A percentile compares a stretch with the other conserved stretches of the same genome.
Conservation (phyloP, 306 rosid genomes). For the Argentina anserina region DNA sequence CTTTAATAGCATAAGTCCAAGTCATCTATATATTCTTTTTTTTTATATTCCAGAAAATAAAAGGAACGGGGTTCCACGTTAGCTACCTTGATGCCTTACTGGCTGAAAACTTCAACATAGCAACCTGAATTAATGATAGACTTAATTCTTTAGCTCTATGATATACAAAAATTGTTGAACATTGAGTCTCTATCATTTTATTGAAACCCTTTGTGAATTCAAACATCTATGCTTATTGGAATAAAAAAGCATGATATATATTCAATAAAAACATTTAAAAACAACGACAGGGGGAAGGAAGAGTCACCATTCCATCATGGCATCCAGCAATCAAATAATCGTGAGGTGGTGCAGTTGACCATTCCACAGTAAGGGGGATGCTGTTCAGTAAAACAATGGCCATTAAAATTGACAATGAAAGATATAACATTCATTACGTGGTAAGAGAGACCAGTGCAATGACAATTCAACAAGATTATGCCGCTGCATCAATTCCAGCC, state of each 20-base stretch:
- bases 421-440: conserved; percentile 14
- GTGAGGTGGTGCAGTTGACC: conserved; percentile 78
- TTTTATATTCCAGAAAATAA: neutral
- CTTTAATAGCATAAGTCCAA: conserved; percentile 23
- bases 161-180: neutral
- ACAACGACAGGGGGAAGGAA: conserved; percentile 11
- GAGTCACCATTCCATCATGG: conserved; percentile 88
- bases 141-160: conserved; percentile 25
- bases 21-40: conserved; percentile 15
- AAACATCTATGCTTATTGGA: too few species aligned
- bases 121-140: conserved; percentile 59
- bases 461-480: neutral
- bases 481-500: neutral
- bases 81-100: conserved; percentile 53
- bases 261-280: conserved; percentile 6
- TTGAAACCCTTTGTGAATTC: neutral
- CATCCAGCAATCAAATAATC: conserved; percentile 84
- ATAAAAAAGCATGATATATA: conserved; percentile 5
- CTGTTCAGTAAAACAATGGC: conserved; percentile 41
- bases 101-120: conserved; percentile 78
- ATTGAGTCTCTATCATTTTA: neutral
- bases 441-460: conserved; percentile 2
- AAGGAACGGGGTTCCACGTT: conserved; percentile 17
- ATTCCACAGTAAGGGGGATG: conserved; percentile 87
- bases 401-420: conserved; percentile 7